Base-by-base conservation (phyloP, 2,329 filamentous ascomycete genomes). In the Fusarium sublunatum region DNA sequence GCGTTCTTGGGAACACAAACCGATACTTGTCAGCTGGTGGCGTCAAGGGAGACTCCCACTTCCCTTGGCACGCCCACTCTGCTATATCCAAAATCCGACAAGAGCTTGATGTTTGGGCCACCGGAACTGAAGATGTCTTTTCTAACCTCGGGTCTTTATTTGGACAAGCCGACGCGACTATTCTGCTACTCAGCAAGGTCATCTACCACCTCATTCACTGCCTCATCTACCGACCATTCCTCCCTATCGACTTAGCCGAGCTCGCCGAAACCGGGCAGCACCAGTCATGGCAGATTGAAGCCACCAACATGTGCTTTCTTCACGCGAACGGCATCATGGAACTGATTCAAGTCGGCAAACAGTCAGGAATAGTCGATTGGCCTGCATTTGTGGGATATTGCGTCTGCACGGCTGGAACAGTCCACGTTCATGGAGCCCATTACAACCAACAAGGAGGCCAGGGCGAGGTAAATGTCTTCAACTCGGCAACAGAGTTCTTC, bases 251-350 rank as follows among this genome's bases (percentile, higher is more conserved):
- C 73, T 81, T 96, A 4, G 86, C 89, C 24, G 92, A 96, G 73
- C 84, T 96, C 7, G 86, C 91, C 11, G 90, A 91, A 12, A 89
- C 86, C 1, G 91, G 91, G 2, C 92, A 96, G 70, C 91, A 96
- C 67, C 92, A 96, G 73, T 93, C 91, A 26, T 96, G 92, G 92
- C 92, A 96, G 73, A 94, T 96, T 43, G 91, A 96, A 73, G 91
- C 92, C 0, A 96, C 92, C 0, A 94, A 95, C 70, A 83, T 94
- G 72, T 96, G 92, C 75, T 95, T 87, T 73, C 79, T 93, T 15
- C 92, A 96, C 66, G 92, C 92, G 6, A 96, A 96, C 70, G 91
- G 92, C 6, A 93, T 96, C 47, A 88, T 91, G 2, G 92, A 96
- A 70, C 79, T 96, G 3, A 88, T 93, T 5, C 90, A 94, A 72